A percentile compares a stretch with the other conserved stretches of the same genome.
Conservation (phyloP, 306 rosid species). For the Corylus avellana region DNA sequence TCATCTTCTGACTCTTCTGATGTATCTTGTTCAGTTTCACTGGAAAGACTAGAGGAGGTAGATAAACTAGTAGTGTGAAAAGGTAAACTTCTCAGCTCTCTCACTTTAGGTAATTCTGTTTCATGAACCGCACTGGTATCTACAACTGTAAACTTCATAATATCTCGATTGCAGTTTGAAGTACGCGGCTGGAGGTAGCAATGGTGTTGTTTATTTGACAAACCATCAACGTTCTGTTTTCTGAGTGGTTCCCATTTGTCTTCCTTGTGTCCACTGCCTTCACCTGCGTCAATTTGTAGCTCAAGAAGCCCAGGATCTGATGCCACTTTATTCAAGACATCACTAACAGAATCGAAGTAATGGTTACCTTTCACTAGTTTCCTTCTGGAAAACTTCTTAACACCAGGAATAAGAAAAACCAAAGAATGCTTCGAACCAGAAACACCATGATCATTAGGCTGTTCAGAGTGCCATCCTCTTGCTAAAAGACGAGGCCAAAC, state of each 20-base stretch:
- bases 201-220: conserved; percentile 30
- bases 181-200: conserved; percentile 40
- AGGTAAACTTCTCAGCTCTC: conserved; percentile 49
- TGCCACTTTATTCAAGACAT: too few species aligned
- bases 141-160: conserved; percentile 40
- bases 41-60: conserved; percentile 30
- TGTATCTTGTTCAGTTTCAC: conserved; percentile 38
- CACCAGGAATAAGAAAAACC: conserved; percentile 56
- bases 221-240: conserved; percentile 21
- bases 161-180: conserved; percentile 33
- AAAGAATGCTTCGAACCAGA: conserved; percentile 40
- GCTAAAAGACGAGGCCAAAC: conserved; percentile 74
- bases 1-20: conserved; percentile 33
- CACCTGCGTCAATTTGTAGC: conserved; percentile 12
- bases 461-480: conserved; percentile 68
- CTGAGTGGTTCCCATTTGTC: conserved; percentile 16
- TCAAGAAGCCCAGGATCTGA: too few species aligned
- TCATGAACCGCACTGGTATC: conserved; percentile 53
- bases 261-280: conserved; percentile 27
- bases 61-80: conserved; percentile 30
- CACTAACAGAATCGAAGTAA: too few species aligned
- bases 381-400: conserved; percentile 47
- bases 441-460: conserved; percentile 27
- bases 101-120: conserved; percentile 34
- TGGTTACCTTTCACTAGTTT: too few species aligned